Conservation (phyloP, 306 rosid genomes). For the Vigna mungo region DNA sequence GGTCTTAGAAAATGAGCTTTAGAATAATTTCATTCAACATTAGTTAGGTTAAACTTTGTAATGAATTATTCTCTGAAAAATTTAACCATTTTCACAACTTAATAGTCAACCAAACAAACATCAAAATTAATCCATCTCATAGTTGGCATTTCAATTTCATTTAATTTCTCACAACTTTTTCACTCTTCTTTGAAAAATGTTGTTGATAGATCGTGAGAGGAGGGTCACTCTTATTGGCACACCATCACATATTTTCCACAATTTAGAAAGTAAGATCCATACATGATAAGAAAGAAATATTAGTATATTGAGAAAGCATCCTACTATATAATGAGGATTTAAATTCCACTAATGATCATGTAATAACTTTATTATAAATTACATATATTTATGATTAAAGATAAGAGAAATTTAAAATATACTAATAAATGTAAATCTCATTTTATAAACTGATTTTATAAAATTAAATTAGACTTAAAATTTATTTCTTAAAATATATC, state of each 20-base stretch:
- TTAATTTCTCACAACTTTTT: neutral
- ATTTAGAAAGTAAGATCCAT: neutral
- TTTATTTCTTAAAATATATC: too few relatives aligned
- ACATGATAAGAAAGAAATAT: constrained; percentile 9
- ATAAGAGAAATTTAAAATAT: too few relatives aligned
- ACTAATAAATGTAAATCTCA: too few relatives aligned
- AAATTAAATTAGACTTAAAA: too few relatives aligned
- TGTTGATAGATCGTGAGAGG: constrained; percentile 39
- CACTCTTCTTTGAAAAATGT: neutral
- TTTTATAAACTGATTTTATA: too few relatives aligned
- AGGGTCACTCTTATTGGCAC: constrained; percentile 20
- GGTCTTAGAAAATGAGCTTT: neutral
- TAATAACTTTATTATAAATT: too few relatives aligned
- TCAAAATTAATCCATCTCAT: constrained; percentile 9
- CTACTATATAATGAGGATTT: too few relatives aligned
- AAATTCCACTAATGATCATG: too few relatives aligned
- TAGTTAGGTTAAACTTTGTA: neutral
- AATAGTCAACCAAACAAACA: neutral
- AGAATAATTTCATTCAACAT: neutral
- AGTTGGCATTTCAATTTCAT: constrained; percentile 2
- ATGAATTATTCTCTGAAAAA: neutral
- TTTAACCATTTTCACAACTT: neutral
- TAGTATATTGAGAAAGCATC: too few relatives aligned
- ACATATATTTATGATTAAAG: too few relatives aligned
- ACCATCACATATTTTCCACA: constrained; percentile 13